A percentile compares a stretch with the other conserved stretches of the same genome.
phyloP scores from a whole-genome alignment of 108 stramenopile species.

The Fragilariopsis cylindrus region DNA sequence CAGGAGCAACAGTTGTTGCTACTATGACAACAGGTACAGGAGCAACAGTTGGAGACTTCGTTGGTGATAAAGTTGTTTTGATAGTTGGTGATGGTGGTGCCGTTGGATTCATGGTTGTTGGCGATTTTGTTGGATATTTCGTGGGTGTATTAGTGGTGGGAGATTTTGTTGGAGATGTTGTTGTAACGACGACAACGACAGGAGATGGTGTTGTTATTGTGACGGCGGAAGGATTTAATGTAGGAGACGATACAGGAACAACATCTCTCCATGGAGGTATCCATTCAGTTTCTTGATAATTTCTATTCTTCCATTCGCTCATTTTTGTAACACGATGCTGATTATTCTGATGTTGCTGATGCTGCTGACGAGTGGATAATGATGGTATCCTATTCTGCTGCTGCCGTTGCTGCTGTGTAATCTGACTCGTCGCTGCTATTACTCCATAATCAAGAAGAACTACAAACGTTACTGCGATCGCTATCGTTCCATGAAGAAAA shows the following conservation, averaged over 20 bases:
- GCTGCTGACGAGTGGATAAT: too few species aligned
- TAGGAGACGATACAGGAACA: slow-evolving; percentile 1
- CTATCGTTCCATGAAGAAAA: too few species aligned
- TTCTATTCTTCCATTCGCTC: too few species aligned
- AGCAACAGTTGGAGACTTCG: not conserved
- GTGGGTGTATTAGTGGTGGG: not conserved
- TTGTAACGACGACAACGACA: not conserved
- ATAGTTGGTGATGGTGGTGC: slow-evolving; percentile 2
- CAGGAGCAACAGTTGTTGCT: too few species aligned
- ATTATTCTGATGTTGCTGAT: too few species aligned
- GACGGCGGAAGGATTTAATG: not conserved
- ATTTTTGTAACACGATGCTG: too few species aligned
- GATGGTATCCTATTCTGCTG: not conserved
- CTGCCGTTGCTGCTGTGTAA: not conserved
- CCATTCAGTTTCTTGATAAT: too few species aligned
- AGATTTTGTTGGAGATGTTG: not conserved
- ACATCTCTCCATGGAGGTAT: too few species aligned
- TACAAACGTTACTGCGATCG: too few species aligned
- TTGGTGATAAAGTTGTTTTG: not conserved
- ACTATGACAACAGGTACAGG: not conserved
- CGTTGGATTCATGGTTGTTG: not conserved
- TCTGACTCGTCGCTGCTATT: not conserved
- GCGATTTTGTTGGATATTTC: not conserved
- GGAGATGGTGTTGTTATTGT: not conserved
- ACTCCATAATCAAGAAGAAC: too few species aligned